Evolutionary conservation across 202 grass and related monocot species (phyloP).

Genomic region (Carex arenaria): DNA sequence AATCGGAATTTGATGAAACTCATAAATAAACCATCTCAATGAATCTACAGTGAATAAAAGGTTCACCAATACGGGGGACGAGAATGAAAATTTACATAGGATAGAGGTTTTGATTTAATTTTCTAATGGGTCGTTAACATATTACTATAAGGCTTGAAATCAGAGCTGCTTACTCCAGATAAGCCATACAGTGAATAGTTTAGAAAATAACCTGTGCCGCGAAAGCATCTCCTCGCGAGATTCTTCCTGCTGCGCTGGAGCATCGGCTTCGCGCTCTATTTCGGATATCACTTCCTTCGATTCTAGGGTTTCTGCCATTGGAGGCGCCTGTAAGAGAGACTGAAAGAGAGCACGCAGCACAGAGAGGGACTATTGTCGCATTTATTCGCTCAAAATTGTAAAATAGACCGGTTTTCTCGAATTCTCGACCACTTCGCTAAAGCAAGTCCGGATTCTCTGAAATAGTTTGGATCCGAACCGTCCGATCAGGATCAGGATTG

Average conservation of each 20-base stretch:
- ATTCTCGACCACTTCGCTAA: background rate
- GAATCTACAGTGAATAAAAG: background rate
- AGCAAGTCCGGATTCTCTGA: too few relatives aligned
- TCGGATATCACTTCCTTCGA: background rate
- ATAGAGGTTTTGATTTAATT: background rate
- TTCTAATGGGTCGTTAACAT: background rate
- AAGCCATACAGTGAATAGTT: background rate
- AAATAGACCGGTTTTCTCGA: background rate
- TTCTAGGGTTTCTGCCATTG: slow-evolving; percentile 62
- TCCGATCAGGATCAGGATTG: too few relatives aligned
- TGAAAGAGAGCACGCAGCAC: background rate
- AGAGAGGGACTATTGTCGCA: background rate
- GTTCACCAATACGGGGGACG: background rate
- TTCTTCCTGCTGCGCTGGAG: slow-evolving; percentile 20
- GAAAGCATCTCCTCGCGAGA: slow-evolving; percentile 63
- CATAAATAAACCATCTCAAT: background rate
- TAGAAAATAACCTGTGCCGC: slow-evolving; percentile 52
- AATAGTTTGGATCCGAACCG: too few relatives aligned
- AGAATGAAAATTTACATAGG: background rate
- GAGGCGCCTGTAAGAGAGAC: background rate
- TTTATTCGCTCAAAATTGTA: background rate
- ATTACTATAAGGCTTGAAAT: background rate
- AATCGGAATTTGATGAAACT: background rate
- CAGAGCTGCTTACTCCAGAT: background rate
- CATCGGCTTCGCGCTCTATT: background rate